These are phyloP conservation scores for Draba incana DNA, from an alignment of 345 rosid species.

Conservation along the genomic window DNA sequence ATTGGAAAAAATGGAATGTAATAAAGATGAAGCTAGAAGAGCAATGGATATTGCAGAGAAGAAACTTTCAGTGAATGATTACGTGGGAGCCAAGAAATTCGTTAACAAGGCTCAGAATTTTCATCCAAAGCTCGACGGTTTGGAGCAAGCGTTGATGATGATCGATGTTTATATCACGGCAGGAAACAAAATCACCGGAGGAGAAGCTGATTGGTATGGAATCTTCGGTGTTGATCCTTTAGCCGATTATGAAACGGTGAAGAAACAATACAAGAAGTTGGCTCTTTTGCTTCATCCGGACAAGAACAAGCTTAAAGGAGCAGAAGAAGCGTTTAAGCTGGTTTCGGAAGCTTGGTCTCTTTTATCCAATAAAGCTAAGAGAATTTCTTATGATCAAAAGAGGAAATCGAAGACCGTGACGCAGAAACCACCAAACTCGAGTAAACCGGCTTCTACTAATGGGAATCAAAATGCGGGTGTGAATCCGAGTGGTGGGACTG, in stretches of 20 bases:
- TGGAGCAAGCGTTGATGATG: constrained; percentile 21
- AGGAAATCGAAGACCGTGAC: constrained; percentile 47
- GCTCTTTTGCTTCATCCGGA: constrained; percentile 81
- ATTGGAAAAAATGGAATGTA: constrained; percentile 6
- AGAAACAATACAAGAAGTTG: constrained; percentile 68
- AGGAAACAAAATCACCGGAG: too few species aligned
- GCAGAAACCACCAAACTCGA: constrained; percentile 7
- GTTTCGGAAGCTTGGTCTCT: constrained; percentile 71
- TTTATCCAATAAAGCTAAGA: constrained; percentile 64
- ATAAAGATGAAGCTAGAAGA: constrained; percentile 17
- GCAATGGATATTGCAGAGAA: constrained; percentile 15
- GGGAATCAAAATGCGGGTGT: too few species aligned
- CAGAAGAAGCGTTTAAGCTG: constrained; percentile 80
- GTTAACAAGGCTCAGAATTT: constrained; percentile 10
- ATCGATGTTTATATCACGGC: constrained; percentile 16
- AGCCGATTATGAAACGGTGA: constrained; percentile 59
- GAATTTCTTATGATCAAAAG: constrained; percentile 62
- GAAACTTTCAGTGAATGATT: constrained; percentile 25
- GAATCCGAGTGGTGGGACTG: too few species aligned
- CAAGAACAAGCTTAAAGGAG: constrained; percentile 74
- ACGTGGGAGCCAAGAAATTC: neutral
- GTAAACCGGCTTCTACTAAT: constrained; percentile 5
- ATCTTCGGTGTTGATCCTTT: constrained; percentile 59
- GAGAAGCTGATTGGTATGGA: constrained; percentile 70
- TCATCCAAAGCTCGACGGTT: constrained; percentile 38